Conservation (phyloP, 164 flowering plant genomes). For the Cinnamomum micranthum region DNA sequence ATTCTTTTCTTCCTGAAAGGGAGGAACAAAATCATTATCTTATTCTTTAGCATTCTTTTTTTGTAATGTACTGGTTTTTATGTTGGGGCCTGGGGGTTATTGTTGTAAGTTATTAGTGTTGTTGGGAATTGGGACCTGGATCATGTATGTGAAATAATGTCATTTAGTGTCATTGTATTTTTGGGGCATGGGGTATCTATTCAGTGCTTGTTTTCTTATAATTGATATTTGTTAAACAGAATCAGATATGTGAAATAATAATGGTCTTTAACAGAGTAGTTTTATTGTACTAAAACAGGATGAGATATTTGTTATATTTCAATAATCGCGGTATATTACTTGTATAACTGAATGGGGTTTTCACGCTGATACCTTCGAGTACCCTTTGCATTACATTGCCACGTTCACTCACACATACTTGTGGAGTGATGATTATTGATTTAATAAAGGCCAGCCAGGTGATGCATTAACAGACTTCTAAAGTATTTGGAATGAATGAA, state of each 20-base stretch:
- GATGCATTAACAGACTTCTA: too few species aligned
- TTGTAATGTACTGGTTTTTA: not conserved
- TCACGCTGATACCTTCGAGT: too few species aligned
- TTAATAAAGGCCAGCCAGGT: too few species aligned
- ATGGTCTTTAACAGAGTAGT: too few species aligned
- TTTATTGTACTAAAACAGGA: too few species aligned
- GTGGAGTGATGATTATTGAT: too few species aligned
- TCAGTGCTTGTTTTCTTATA: not conserved
- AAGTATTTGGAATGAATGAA: too few species aligned
- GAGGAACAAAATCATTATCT: not conserved
- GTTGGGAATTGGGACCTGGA: constrained; percentile 1
- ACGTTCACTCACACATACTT: too few species aligned
- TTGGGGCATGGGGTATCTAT: not conserved
- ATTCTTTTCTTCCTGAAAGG: constrained; percentile 33
- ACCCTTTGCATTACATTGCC: too few species aligned
- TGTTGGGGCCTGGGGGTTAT: constrained; percentile 1
- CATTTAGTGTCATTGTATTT: constrained; percentile 3
- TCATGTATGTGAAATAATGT: constrained; percentile 1
- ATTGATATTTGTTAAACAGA: not conserved
- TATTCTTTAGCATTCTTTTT: not conserved
- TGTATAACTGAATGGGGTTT: too few species aligned
- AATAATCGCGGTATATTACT: too few species aligned
- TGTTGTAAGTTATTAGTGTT: not conserved
- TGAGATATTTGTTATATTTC: too few species aligned
- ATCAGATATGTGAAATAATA: not conserved